Evolutionary conservation across 2,329 filamentous ascomycete genomes (phyloP).

Genomic region (Beauveria australis): DNA sequence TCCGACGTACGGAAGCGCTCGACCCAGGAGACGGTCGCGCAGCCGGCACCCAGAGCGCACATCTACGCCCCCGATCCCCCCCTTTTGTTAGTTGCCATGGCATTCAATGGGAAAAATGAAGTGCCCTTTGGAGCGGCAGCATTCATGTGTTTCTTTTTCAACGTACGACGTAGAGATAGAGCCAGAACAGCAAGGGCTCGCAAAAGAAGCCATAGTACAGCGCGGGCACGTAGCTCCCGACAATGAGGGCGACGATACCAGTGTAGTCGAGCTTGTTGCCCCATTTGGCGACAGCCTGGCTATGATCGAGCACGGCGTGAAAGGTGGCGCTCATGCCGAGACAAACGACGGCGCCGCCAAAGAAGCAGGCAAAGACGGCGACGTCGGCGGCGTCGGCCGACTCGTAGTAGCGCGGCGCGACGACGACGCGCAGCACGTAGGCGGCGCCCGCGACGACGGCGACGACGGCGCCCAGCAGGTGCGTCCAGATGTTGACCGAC

Average conservation of each 20-base stretch:
- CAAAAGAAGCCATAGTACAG: conserved; percentile 83
- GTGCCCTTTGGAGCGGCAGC: too few relatives aligned
- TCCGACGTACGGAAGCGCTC: conserved; percentile 76
- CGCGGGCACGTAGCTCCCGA: conserved; percentile 82
- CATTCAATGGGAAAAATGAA: background rate
- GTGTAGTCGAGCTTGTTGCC: conserved; percentile 94
- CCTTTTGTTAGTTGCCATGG: conserved; percentile 13
- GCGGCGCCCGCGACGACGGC: conserved; percentile 40
- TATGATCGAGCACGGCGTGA: conserved; percentile 82
- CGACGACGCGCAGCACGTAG: conserved; percentile 49
- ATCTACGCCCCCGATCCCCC: conserved; percentile 47
- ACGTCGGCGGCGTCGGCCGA: conserved; percentile 55
- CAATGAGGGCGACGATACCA: conserved; percentile 85
- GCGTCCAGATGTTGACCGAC: conserved; percentile 56
- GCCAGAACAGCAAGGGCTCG: conserved; percentile 51
- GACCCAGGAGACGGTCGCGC: conserved; percentile 66
- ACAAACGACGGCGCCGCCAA: conserved; percentile 63
- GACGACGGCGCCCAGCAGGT: conserved; percentile 55
- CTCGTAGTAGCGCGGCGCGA: conserved; percentile 50
- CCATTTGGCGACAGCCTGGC: conserved; percentile 64
- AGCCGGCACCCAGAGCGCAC: conserved; percentile 65
- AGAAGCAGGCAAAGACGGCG: conserved; percentile 71
- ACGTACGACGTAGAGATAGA: conserved; percentile 70
- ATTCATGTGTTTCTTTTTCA: too few relatives aligned
- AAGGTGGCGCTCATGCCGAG: conserved; percentile 77